Conservation (phyloP, 2,329 filamentous ascomycete species). For the Botrytis porri region DNA sequence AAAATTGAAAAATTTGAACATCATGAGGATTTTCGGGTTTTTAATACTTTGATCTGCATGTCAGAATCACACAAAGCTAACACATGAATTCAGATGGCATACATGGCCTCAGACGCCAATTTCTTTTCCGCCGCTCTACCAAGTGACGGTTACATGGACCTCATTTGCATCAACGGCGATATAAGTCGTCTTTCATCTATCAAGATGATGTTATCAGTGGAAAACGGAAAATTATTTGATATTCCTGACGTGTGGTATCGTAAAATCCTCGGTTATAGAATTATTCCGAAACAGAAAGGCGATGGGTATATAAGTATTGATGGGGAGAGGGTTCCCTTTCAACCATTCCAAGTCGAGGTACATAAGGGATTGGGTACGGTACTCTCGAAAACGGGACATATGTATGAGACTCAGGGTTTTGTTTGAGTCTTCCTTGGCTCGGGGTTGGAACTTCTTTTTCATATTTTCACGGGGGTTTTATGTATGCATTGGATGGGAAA, state of each 20-base stretch:
- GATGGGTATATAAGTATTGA: constrained; percentile 92
- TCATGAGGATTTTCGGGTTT: background rate
- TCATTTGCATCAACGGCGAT: constrained; percentile 76
- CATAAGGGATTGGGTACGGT: constrained; percentile 79
- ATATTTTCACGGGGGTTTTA: background rate
- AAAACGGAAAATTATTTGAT: constrained; percentile 75
- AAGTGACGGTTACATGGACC: constrained; percentile 80
- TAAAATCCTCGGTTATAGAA: constrained; percentile 84
- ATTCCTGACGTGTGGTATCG: constrained; percentile 73
- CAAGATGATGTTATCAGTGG: constrained; percentile 67
- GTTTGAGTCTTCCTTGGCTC: constrained; percentile 20
- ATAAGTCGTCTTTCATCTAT: constrained; percentile 65
- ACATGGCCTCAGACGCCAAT: constrained; percentile 81
- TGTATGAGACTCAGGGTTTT: constrained; percentile 63
- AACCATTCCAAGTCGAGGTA: constrained; percentile 87
- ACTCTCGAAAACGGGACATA: constrained; percentile 69
- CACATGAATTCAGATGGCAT: constrained; percentile 63
- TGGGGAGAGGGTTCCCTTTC: constrained; percentile 82
- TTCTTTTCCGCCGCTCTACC: constrained; percentile 85
- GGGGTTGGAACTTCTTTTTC: background rate
- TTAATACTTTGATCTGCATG: background rate
- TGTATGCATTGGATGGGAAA: constrained; percentile 22
- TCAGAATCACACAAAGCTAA: background rate
- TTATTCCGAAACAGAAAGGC: constrained; percentile 68
- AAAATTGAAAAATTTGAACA: background rate